These are phyloP conservation scores for Chaetomium fimeti DNA, from an alignment of 495 filamentous ascomycete genomes.

Conservation along the genomic window DNA sequence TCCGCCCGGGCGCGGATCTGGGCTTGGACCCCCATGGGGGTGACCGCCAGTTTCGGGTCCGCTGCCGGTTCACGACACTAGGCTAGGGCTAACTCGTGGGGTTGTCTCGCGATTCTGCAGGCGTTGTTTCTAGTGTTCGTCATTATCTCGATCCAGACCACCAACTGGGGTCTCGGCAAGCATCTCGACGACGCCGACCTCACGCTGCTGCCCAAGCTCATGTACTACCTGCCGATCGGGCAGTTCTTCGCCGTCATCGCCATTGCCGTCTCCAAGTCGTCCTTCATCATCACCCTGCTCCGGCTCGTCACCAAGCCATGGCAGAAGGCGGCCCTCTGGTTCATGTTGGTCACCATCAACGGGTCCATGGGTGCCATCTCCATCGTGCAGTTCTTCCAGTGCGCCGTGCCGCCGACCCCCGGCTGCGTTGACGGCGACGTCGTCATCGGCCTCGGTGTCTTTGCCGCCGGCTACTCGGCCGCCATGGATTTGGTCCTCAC, in stretches of 20 bases:
- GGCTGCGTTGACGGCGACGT: neutral
- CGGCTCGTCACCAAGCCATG: conserved; percentile 4
- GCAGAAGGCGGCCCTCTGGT: conserved; percentile 5
- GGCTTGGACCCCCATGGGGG: too few species aligned
- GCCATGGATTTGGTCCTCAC: conserved; percentile 4
- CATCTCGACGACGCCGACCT: neutral
- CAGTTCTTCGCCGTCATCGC: neutral
- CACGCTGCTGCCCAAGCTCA: neutral
- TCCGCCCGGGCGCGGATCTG: too few species aligned
- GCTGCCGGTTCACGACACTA: too few species aligned
- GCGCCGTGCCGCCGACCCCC: neutral
- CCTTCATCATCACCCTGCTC: conserved; percentile 6
- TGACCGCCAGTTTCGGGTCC: neutral
- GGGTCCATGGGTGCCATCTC: neutral
- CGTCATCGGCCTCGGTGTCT: neutral
- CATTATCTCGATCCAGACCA: neutral
- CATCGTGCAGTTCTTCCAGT: conserved; percentile 5
- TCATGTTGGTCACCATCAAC: conserved; percentile 2
- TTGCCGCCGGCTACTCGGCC: neutral
- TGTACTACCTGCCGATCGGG: neutral
- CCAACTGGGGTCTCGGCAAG: neutral
- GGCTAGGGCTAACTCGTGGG: neutral
- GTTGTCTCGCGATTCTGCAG: neutral
- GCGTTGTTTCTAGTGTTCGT: neutral
- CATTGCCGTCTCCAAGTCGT: conserved; percentile 3